Evolutionary conservation across 1,284 basidiomycete genomes (phyloP).

Genomic region (Austroboletus rostrupii): DNA sequence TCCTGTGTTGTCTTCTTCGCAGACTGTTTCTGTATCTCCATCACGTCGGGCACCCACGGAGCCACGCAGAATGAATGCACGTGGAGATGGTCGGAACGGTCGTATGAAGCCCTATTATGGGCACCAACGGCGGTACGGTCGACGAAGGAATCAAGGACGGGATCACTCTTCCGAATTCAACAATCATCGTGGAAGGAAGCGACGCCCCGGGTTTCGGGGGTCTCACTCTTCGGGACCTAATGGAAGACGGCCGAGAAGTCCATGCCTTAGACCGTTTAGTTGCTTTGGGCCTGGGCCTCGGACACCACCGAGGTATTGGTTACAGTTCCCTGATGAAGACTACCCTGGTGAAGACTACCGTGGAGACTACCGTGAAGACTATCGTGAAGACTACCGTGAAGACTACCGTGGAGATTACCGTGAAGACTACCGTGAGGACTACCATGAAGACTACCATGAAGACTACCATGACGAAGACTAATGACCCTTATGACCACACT

Average conservation of each 20-base stretch:
- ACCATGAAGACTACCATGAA: background rate
- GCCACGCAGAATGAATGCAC: conserved; percentile 5
- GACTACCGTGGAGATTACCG: too few relatives aligned
- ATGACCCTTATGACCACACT: background rate
- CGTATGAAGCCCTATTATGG: background rate
- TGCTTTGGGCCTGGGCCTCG: background rate
- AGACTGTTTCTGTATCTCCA: conserved; percentile 1
- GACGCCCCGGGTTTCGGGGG: background rate
- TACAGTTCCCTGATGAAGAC: background rate
- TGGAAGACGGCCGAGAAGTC: background rate
- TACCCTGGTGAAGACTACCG: background rate
- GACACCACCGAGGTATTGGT: background rate
- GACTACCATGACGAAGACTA: background rate
- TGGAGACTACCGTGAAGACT: background rate
- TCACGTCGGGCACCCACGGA: conserved; percentile 9
- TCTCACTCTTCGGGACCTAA: background rate
- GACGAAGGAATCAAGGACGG: too few relatives aligned
- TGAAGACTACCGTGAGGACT: too few relatives aligned
- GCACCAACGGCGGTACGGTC: background rate
- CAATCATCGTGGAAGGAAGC: background rate
- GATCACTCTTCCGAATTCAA: too few relatives aligned
- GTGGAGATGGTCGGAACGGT: background rate
- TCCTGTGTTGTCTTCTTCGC: conserved; percentile 7
- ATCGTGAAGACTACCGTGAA: too few relatives aligned
- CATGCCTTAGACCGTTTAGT: background rate